Base-by-base conservation (phyloP, 345 rosid genomes). In the Eucalyptus regnans region DNA sequence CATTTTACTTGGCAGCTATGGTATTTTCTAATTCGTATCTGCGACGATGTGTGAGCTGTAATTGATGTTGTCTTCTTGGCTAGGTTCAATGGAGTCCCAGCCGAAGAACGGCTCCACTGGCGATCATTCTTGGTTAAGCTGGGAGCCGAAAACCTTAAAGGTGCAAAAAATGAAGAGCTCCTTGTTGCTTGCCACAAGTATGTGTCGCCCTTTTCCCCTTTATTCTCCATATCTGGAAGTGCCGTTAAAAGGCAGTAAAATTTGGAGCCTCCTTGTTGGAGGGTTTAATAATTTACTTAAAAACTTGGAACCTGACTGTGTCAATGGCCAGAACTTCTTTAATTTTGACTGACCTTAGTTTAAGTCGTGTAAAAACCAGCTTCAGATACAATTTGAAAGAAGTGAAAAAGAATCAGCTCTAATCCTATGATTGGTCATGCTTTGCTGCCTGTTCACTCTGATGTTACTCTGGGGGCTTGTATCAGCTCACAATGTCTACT, bases 181-280 rank as follows among this genome's bases (percentile, higher is more conserved):
- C 97, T 98, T 56, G 97, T 97, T 89, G 98, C 99, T 87, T 97
- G 96, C 92, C 98, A 97, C 96, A 98, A 97, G 99, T 97, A 95
- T 31, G 92, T 79, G 14, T 87, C 3, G 6, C 27, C 54, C 51
- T 89, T 48, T 51, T 23, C 88, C 51, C 66, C 88, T 88, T 88
- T 86, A 6, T 56, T n/a, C 44, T 62, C 60, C 60, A 37, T 25
- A 1, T 20, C 46, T 20, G 22, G 41, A 49, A 50, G 33, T 37
- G 29, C 8, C 10, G 29, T 41, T 20, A 4, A 41, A n/a, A 20
- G 48, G 83, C 48, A 20, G 83, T 76, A 22, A 41, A 76, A 41
- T 76, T 37, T 76, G 83, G 83, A 76, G 83, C 83, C 48, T 76
- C 83, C 48, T 76, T 11, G 46, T 20, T 37, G 83, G 48, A 76